These are phyloP conservation scores for Fragilaria crotonensis DNA, from an alignment of 108 stramenopile species.

Conservation along the genomic window DNA sequence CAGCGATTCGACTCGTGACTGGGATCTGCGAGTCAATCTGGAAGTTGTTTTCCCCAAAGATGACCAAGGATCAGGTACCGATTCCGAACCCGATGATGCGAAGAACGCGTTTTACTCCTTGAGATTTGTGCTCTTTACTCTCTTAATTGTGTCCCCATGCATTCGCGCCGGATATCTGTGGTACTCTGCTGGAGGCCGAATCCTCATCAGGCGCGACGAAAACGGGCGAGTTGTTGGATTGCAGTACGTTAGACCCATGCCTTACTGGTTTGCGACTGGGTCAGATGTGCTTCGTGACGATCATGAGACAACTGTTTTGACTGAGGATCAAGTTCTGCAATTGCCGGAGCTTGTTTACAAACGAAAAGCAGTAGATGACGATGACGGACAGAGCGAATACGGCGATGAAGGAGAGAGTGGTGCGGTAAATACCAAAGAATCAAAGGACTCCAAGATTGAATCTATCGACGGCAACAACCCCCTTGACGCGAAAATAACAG, in stretches of 20 bases:
- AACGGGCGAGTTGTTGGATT: slow-evolving; percentile 34
- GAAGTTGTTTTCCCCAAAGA: neutral
- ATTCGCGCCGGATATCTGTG: slow-evolving; percentile 30
- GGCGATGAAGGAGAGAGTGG: neutral
- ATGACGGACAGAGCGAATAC: neutral
- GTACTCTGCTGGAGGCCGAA: slow-evolving; percentile 40
- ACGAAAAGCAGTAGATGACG: slow-evolving; percentile 7
- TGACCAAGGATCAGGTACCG: neutral
- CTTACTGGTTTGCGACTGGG: slow-evolving; percentile 23
- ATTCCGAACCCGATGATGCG: neutral
- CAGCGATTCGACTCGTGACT: neutral
- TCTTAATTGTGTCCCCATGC: slow-evolving; percentile 43
- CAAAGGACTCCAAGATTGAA: too few species aligned
- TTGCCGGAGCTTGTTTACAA: slow-evolving; percentile 32
- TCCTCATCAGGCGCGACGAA: slow-evolving; percentile 37
- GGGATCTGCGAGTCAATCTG: slow-evolving; percentile 4
- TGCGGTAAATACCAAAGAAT: too few species aligned
- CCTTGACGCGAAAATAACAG: too few species aligned
- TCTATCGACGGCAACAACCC: too few species aligned
- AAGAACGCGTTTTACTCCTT: slow-evolving; percentile 25
- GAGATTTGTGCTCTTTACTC: slow-evolving; percentile 34
- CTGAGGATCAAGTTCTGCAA: slow-evolving; percentile 29
- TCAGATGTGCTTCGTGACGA: neutral
- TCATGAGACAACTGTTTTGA: slow-evolving; percentile 9
- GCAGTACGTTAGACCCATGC: slow-evolving; percentile 28